A percentile compares a stretch with the other conserved stretches of the same genome.
Conservation (phyloP, 1,284 basidiomycete genomes). For the Malassezia globosa region DNA sequence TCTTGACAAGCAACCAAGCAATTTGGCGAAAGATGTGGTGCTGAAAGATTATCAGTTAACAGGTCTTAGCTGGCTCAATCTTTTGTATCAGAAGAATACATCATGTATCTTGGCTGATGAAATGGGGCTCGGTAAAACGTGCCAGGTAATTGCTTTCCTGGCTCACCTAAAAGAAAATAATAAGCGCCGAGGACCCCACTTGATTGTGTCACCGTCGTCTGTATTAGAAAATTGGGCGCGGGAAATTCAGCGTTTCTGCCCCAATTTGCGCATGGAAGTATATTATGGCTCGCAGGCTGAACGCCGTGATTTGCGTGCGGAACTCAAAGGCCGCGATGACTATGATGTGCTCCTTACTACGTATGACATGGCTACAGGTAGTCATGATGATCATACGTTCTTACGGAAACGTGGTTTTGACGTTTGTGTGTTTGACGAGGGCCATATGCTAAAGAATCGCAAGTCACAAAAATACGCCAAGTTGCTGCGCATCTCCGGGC, state of each 20-base stretch:
- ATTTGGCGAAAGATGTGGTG: conserved; percentile 60
- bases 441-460: conserved; percentile 90
- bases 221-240: conserved; percentile 97
- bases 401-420: conserved; percentile 78
- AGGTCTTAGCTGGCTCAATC: conserved; percentile 92
- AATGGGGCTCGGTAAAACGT: conserved; percentile 79
- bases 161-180: conserved; percentile 72
- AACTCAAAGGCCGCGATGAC: conserved; percentile 54
- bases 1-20: conserved; percentile 63
- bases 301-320: conserved; percentile 64
- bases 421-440: conserved; percentile 74
- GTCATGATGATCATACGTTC: conserved; percentile 72
- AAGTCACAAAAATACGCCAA: conserved; percentile 87
- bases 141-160: conserved; percentile 94
- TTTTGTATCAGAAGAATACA: conserved; percentile 67
- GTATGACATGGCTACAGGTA: conserved; percentile 80
- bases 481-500: conserved; percentile 68
- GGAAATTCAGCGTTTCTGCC: conserved; percentile 84
- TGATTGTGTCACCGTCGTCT: conserved; percentile 80
- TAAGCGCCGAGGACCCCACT: conserved; percentile 65
- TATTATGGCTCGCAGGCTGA: conserved; percentile 91
- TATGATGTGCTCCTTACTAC: conserved; percentile 93
- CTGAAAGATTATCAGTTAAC: conserved; percentile 94
- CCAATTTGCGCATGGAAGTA: conserved; percentile 67
- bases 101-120: conserved; percentile 89